These are phyloP conservation scores for Helicostylum pulchrum DNA, from an alignment of 192 early-diverging fungal species.

Conservation along the genomic window DNA sequence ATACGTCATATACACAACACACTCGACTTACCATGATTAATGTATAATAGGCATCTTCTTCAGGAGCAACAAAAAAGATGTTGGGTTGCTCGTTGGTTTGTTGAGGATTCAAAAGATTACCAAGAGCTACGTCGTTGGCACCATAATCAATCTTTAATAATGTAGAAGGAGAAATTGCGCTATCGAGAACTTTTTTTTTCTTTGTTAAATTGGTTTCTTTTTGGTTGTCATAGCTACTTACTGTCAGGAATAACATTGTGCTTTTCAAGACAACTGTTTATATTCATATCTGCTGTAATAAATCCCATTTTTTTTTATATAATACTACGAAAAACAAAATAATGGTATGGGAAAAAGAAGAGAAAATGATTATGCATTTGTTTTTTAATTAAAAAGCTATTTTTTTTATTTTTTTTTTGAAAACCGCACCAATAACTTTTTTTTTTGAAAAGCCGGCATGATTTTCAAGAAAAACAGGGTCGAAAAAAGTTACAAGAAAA, in stretches of 20 bases:
- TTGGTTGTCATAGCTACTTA: slow-evolving; percentile 20
- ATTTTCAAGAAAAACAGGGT: too few relatives aligned
- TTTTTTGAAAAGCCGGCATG: too few relatives aligned
- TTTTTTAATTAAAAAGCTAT: background rate
- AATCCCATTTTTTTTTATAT: slow-evolving; percentile 40
- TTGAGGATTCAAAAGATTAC: slow-evolving; percentile 21
- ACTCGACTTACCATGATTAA: slow-evolving; percentile 23
- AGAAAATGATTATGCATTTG: background rate
- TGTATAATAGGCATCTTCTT: slow-evolving; percentile 25
- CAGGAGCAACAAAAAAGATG: slow-evolving; percentile 21
- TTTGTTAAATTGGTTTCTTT: background rate
- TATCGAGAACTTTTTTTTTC: slow-evolving; percentile 7
- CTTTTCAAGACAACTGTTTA: slow-evolving; percentile 33
- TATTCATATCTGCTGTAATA: slow-evolving; percentile 40
- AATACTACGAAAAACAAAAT: background rate
- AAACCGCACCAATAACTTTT: too few relatives aligned
- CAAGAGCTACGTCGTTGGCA: slow-evolving; percentile 28
- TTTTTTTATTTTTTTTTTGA: too few relatives aligned
- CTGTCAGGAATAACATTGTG: slow-evolving; percentile 46
- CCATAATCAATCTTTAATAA: slow-evolving; percentile 23
- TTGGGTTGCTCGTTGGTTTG: slow-evolving; percentile 19
- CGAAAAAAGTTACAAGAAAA: too few relatives aligned
- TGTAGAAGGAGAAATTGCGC: background rate
- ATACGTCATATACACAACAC: background rate
- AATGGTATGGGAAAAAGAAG: background rate